phyloP scores from a whole-genome alignment of 225 moss, liverwort and hornwort genomes.

The Physcomitrellopsis africana region DNA sequence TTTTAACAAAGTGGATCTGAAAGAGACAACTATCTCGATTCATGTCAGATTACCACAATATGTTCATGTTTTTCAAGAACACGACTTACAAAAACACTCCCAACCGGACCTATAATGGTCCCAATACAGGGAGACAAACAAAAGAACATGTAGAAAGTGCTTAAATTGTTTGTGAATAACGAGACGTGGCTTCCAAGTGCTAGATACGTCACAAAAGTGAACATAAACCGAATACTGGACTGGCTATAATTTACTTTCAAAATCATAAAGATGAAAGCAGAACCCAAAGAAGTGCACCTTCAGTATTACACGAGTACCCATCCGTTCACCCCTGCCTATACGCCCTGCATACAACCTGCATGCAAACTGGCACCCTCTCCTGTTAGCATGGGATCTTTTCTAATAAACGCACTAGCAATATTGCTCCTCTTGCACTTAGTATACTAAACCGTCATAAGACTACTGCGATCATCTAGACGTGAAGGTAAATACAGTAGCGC shows the following conservation, averaged over 20 bases:
- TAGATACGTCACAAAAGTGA: not conserved
- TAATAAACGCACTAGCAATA: not conserved
- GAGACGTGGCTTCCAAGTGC: not conserved
- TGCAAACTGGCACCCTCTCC: constrained; percentile 62
- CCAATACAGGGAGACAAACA: too few relatives aligned
- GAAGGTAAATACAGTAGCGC: not conserved
- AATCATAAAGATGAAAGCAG: not conserved
- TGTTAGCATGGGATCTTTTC: constrained; percentile 44
- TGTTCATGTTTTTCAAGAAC: not conserved
- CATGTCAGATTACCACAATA: not conserved
- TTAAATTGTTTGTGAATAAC: not conserved
- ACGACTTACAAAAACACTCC: not conserved
- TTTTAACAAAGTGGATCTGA: not conserved
- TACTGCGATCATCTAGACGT: too few relatives aligned
- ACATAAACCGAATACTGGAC: not conserved
- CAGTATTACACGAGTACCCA: constrained; percentile 87
- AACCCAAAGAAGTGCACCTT: constrained; percentile 50
- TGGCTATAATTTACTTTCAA: not conserved
- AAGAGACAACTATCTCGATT: not conserved
- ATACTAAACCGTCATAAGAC: too few relatives aligned
- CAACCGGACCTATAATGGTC: too few relatives aligned
- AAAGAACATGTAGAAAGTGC: too few relatives aligned
- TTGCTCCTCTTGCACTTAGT: too few relatives aligned
- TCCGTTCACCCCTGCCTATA: constrained; percentile 74
- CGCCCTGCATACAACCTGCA: constrained; percentile 92